Conservation (phyloP, 192 early-diverging fungal species). For the Backusella parvicylindrica region DNA sequence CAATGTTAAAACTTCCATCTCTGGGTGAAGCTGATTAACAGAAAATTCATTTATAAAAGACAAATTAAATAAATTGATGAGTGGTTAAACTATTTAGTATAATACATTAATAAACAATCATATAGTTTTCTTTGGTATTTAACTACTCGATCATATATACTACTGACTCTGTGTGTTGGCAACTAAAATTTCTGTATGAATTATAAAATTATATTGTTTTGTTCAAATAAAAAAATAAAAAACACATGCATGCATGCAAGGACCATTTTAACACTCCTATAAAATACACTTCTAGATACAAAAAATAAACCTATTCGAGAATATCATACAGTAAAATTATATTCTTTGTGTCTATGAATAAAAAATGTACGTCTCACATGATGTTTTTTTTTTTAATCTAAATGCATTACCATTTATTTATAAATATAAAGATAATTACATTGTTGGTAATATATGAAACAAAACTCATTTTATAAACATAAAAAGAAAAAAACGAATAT, state of each 20-base stretch:
- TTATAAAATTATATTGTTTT: neutral
- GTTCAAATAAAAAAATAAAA: neutral
- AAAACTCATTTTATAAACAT: neutral
- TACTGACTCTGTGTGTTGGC: neutral
- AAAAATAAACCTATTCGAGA: neutral
- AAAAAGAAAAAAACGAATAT: no score
- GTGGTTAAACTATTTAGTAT: neutral
- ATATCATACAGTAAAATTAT: neutral
- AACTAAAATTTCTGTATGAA: neutral
- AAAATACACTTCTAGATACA: neutral
- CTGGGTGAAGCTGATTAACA: neutral
- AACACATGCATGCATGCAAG: neutral
- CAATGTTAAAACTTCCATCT: neutral
- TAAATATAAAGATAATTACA: no score
- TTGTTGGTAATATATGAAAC: neutral
- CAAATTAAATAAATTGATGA: neutral
- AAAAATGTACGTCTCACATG: neutral
- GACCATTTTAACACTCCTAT: neutral
- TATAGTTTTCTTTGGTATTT: neutral
- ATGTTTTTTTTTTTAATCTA: neutral
- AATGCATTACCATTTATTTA: neutral
- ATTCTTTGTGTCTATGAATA: neutral
- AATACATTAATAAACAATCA: neutral
- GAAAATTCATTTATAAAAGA: neutral
- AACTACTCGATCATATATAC: no score